Conservation (phyloP, 768 basidiomycete genomes). For the Nidula microcarpa region DNA sequence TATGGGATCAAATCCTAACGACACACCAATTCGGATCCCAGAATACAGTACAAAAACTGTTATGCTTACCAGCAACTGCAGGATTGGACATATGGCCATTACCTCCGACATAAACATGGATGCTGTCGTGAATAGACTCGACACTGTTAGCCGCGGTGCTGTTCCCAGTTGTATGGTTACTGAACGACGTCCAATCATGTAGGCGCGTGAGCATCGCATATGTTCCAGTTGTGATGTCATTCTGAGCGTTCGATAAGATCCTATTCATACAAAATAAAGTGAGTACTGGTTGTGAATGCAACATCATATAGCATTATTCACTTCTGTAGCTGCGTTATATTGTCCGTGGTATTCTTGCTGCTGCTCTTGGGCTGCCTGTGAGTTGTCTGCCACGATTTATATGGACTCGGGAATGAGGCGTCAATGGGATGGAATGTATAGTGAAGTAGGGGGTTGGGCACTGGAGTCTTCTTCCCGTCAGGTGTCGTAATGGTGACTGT, state of each 20-base stretch:
- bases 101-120: slow-evolving; percentile 44
- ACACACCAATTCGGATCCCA: slow-evolving; percentile 13
- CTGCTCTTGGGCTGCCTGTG: slow-evolving; percentile 25
- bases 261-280: slow-evolving; percentile 2
- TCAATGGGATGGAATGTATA: slow-evolving; percentile 31
- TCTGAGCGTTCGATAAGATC: slow-evolving; percentile 16
- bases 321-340: slow-evolving; percentile 23
- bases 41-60: not conserved
- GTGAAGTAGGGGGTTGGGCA: slow-evolving; percentile 27
- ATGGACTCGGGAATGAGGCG: slow-evolving; percentile 25
- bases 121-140: slow-evolving; percentile 45
- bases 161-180: slow-evolving; percentile 37
- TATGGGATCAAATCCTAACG: slow-evolving; percentile 39
- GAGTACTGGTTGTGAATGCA: too few relatives aligned
- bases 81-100: slow-evolving; percentile 39
- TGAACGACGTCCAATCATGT: slow-evolving; percentile 40
- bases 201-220: slow-evolving; percentile 34
- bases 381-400: slow-evolving; percentile 26
- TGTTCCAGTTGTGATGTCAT: slow-evolving; percentile 24
- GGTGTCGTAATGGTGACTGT: slow-evolving; percentile 23
- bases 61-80: slow-evolving; percentile 30
- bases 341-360: slow-evolving; percentile 20
- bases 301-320: slow-evolving; percentile 5
- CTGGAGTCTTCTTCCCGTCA: slow-evolving; percentile 19
- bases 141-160: slow-evolving; percentile 38